Base-by-base conservation (phyloP, 768 basidiomycete genomes). In the Leccinellum rugosiceps region DNA sequence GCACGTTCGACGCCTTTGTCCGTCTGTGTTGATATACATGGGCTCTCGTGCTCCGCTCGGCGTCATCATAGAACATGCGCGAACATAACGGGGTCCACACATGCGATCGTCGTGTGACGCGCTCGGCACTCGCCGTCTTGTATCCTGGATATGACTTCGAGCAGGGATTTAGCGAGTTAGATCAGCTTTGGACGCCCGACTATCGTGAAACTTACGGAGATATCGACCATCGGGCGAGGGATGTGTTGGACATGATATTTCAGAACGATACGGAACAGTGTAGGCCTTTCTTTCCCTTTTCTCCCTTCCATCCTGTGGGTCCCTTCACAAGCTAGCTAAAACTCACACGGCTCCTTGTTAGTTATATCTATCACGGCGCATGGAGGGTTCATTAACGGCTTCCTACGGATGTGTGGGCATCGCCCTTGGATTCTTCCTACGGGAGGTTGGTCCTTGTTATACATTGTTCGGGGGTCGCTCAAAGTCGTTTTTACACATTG, bases 321-420 rank as follows among this genome's bases (percentile, higher is more conserved):
- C 14, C 14, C n/a, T 3, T n/a, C 45, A 2, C 17, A 13, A 4
- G 25, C 25, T 3, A 3, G 25, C n/a, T 50, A 15, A 49, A 25
- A 11, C 41, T 47, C 13, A 31, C 6, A 28, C 14, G 19, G 4
- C 6, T 19, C 9, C 38, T 25, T 21, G 17, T 23, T 19, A 90
- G 89, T 81, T 56, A 78, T 89, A 19, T 85, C 86, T 6, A 78
- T 89, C 53, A 86, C 86, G 1, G 75, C 83, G 0, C 88, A 91
- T 65, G 77, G 80, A 8, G 87, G 86, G 0, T 79, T 85, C 57
- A 83, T 86, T 47, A 75, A 79, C 45, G 83, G 79, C 1, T 80
- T 88, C 55, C 63, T 88, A 64, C 70, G 66, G 3, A 72, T 76
- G 0, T 69, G 83, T 21, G 77, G 77, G 0, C 77, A 83, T 25